Evolutionary conservation across 257 asterid genomes (phyloP), one percentile per base, ranked within the genome.

Genomic region (Mentha longifolia): DNA sequence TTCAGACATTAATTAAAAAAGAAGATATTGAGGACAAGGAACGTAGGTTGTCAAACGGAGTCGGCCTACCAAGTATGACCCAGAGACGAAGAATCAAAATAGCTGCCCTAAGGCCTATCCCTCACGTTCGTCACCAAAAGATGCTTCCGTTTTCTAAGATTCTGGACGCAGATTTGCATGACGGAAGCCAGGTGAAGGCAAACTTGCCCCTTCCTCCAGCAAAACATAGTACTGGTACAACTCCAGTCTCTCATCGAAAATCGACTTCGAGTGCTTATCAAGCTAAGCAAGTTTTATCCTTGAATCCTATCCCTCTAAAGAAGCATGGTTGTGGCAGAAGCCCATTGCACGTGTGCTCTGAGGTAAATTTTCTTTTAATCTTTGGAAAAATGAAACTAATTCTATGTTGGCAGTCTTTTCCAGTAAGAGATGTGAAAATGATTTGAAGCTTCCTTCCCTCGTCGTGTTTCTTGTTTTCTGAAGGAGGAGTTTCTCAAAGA

Each of bases 401-500:
- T 47, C 8, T 6, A 1, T n/a, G 39, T 35, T 22, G 25, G 31
- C 31, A 28, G 31, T 28, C 31, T 3, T 28, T 28, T 28, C 3
- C 3, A 28, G 25, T 33, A 33, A 33, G 39, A 35, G 39, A 35
- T 35, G 39, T 35, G 39, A 35, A 35, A 35, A 28, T 28, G 3
- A 28, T 39, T 37, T 10, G 12, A 13, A 33, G 42, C 57, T 39
- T 68, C 41, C 39, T 35, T 42, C 55, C 50, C 61, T 9, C 57
- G n/a, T 46, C 1, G 58, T 63, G 19, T 5, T 68, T 72, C 5
- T 68, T 58, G 43, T 61, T 57, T 61, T 61, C 16, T 8, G 62
- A 47, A 95, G 99, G 98, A 95, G 87, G 98, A 92, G 70, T 95
- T 95, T 74, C 79, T 92, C 43, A 90, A 89, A 80, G 99, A 95